Evolutionary conservation across 768 basidiomycete species (phyloP).

Genomic region (Lactarius pseudohatsudake): DNA sequence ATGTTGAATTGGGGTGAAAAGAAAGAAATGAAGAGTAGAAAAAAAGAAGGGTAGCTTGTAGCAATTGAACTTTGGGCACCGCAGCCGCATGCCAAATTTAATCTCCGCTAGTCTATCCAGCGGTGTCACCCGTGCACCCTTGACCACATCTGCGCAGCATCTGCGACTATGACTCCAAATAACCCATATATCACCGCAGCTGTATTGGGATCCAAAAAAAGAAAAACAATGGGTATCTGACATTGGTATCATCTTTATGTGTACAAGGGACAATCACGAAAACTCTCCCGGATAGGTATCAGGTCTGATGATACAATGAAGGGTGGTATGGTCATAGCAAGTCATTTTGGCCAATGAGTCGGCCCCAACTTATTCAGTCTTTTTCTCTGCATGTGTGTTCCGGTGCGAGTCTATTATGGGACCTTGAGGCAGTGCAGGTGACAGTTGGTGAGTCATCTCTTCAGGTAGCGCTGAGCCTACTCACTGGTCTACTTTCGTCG

Average conservation of each 20-base stretch:
- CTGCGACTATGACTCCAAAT: background rate
- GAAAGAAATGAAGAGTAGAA: constrained; percentile 2
- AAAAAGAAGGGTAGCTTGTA: background rate
- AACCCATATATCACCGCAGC: constrained; percentile 4
- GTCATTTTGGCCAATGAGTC: constrained; percentile 15
- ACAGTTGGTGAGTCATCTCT: background rate
- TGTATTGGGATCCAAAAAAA: constrained; percentile 9
- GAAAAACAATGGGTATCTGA: constrained; percentile 22
- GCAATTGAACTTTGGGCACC: constrained; percentile 1
- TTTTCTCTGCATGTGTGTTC: background rate
- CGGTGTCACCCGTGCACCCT: background rate
- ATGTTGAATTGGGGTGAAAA: constrained; percentile 11
- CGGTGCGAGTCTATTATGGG: background rate
- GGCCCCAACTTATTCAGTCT: background rate
- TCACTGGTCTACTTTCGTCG: constrained; percentile 20
- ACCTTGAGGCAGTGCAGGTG: background rate
- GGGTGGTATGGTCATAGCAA: constrained; percentile 13
- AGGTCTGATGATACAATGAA: constrained; percentile 22
- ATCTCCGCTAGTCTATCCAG: background rate
- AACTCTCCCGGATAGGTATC: constrained; percentile 17
- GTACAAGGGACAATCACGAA: constrained; percentile 14
- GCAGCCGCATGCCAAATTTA: background rate
- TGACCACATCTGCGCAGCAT: background rate
- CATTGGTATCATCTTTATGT: constrained; percentile 24
- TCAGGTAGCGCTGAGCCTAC: background rate